Evolutionary conservation across 2,329 filamentous ascomycete species (phyloP).

Genomic region (Botrytis galanthina): DNA sequence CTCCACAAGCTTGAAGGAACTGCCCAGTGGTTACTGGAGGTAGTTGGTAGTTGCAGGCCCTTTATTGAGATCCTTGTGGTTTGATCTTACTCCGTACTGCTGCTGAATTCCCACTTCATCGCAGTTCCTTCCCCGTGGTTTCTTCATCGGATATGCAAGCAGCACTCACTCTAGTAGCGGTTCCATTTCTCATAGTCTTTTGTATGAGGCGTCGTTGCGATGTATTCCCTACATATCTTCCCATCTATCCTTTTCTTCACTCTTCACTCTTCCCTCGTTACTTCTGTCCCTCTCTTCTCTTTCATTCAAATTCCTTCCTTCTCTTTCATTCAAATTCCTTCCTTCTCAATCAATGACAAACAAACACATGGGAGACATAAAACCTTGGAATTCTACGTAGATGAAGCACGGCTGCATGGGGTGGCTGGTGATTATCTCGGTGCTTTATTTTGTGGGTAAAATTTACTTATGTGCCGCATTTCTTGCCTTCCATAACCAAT

Average conservation of each 20-base stretch:
- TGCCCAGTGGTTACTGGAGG: not conserved
- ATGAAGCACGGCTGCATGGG: not conserved
- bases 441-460: not conserved
- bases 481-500: not conserved
- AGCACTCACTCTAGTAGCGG: not conserved
- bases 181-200: not conserved
- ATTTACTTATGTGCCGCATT: not conserved
- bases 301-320: too few relatives aligned
- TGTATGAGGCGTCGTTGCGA: not conserved
- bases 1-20: not conserved
- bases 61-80: not conserved
- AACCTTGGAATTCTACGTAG: not conserved
- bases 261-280: not conserved
- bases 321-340: not conserved
- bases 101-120: not conserved
- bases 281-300: not conserved
- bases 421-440: not conserved
- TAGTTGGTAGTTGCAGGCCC: too few relatives aligned
- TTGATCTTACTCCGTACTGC: not conserved
- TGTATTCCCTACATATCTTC: not conserved
- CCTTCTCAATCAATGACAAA: not conserved
- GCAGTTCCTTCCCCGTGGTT: too few relatives aligned
- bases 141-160: not conserved
- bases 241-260: too few relatives aligned
- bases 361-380: not conserved